Evolutionary conservation across 768 basidiomycete species (phyloP).

Genomic region (Leccinum boreale): DNA sequence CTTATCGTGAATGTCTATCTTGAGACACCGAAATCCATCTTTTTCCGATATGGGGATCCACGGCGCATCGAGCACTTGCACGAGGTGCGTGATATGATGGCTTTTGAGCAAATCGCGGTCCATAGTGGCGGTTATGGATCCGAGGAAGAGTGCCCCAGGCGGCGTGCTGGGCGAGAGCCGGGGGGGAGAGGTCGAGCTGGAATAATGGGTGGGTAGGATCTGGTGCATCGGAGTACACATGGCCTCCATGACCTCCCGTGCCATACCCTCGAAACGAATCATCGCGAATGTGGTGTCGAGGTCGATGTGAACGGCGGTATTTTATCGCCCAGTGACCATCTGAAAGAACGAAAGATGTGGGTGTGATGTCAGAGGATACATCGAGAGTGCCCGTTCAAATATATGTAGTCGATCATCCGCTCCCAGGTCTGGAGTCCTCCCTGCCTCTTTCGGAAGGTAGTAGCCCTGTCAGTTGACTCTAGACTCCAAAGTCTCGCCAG

Average conservation of each 20-base stretch:
- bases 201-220: slow-evolving; percentile 46
- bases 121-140: slow-evolving; percentile 58
- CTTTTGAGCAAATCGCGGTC: slow-evolving; percentile 50
- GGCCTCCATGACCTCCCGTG: slow-evolving; percentile 74
- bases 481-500: slow-evolving; percentile 11
- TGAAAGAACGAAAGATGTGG: neutral
- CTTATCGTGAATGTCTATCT: slow-evolving; percentile 66
- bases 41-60: slow-evolving; percentile 53
- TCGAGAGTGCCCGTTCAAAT: slow-evolving; percentile 21
- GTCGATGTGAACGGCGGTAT: slow-evolving; percentile 1
- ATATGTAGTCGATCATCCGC: slow-evolving; percentile 21
- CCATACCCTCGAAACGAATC: slow-evolving; percentile 76
- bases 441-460: slow-evolving; percentile 23
- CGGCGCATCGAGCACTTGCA: slow-evolving; percentile 64
- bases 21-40: slow-evolving; percentile 52
- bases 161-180: slow-evolving; percentile 9
- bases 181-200: slow-evolving; percentile 15
- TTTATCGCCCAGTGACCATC: slow-evolving; percentile 7
- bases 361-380: slow-evolving; percentile 14
- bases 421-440: slow-evolving; percentile 10
- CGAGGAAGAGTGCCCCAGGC: slow-evolving; percentile 63
- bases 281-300: slow-evolving; percentile 34
- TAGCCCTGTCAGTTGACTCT: slow-evolving; percentile 17
- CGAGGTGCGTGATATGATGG: slow-evolving; percentile 54
- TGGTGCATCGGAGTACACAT: slow-evolving; percentile 87